A percentile compares a stretch with the other conserved stretches of the same genome.
phyloP scores from a whole-genome alignment of 1,139 yeast genomes.

The Lizanozyma gosingica region DNA sequence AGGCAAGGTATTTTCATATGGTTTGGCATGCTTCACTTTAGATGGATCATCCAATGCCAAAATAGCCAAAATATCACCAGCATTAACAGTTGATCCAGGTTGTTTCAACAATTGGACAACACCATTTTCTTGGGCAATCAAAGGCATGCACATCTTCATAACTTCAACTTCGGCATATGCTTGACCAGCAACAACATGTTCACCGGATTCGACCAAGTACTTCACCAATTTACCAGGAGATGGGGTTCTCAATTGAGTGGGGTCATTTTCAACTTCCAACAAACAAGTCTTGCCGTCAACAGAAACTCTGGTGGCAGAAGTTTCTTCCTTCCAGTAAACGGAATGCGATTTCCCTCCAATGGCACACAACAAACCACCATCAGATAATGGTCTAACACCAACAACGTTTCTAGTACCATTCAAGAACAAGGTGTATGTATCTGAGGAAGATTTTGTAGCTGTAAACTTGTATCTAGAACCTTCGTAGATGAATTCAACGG shows the following conservation, averaged over 20 bases:
- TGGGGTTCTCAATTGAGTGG: slow-evolving; percentile 96
- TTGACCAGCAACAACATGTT: slow-evolving; percentile 85
- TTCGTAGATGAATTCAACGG: slow-evolving; percentile 91
- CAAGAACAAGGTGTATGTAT: slow-evolving; percentile 77
- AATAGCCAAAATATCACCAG: slow-evolving; percentile 95
- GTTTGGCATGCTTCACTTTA: slow-evolving; percentile 92
- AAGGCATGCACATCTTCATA: slow-evolving; percentile 97
- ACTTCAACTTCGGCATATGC: slow-evolving; percentile 98
- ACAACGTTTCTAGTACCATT: slow-evolving; percentile 89
- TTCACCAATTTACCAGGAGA: slow-evolving; percentile 97
- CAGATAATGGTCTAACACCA: slow-evolving; percentile 79
- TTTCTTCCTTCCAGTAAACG: slow-evolving; percentile 96
- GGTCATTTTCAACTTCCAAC: slow-evolving; percentile 91
- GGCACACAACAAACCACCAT: slow-evolving; percentile 86
- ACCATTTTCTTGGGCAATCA: slow-evolving; percentile 90
- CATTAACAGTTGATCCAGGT: slow-evolving; percentile 94
- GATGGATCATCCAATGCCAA: slow-evolving; percentile 93
- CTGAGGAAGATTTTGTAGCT: slow-evolving; percentile 84
- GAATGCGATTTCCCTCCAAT: slow-evolving; percentile 91
- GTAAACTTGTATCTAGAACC: slow-evolving; percentile 90
- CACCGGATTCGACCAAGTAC: slow-evolving; percentile 91
- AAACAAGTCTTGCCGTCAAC: slow-evolving; percentile 93
- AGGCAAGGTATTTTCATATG: slow-evolving; percentile 91
- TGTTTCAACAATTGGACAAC: slow-evolving; percentile 86
- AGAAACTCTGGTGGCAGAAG: slow-evolving; percentile 89